phyloP scores from a whole-genome alignment of 208 protist genomes.

The Porcisia deanei region DNA sequence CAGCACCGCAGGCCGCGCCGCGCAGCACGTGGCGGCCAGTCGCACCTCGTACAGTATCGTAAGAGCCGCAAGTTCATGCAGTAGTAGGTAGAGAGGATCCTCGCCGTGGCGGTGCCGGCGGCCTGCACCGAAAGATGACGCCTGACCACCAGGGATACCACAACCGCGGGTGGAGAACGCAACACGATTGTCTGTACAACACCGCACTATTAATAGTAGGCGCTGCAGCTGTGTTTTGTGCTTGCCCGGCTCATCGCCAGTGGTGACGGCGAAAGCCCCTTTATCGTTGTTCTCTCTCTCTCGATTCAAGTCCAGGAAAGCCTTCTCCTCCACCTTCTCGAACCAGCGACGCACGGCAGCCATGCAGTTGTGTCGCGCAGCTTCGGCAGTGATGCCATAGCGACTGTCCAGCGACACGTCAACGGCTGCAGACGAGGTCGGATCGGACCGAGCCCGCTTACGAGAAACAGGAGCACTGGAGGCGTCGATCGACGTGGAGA shows the following conservation, averaged over 20 bases:
- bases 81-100: constrained; percentile 52
- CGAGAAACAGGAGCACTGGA: not conserved
- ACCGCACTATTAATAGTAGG: constrained; percentile 56
- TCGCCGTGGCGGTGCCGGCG: constrained; percentile 30
- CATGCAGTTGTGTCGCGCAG: constrained; percentile 45
- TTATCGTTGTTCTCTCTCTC: not conserved
- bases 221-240: constrained; percentile 20
- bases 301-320: constrained; percentile 1
- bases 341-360: constrained; percentile 48
- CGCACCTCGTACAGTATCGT: constrained; percentile 43
- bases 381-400: constrained; percentile 18
- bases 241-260: not conserved
- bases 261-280: not conserved
- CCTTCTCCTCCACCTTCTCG: constrained; percentile 36
- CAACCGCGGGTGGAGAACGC: constrained; percentile 20
- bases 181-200: constrained; percentile 45
- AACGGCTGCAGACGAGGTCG: not conserved
- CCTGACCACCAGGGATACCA: not conserved
- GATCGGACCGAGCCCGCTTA: constrained; percentile 5
- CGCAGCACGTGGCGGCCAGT: constrained; percentile 17
- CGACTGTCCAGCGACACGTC: constrained; percentile 17
- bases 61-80: constrained; percentile 63
- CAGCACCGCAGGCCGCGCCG: constrained; percentile 52
- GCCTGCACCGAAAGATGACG: not conserved
- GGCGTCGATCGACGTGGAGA: not conserved